Evolutionary conservation across 108 stramenopile species (phyloP).

Genomic region (Cyclotella atomus): DNA sequence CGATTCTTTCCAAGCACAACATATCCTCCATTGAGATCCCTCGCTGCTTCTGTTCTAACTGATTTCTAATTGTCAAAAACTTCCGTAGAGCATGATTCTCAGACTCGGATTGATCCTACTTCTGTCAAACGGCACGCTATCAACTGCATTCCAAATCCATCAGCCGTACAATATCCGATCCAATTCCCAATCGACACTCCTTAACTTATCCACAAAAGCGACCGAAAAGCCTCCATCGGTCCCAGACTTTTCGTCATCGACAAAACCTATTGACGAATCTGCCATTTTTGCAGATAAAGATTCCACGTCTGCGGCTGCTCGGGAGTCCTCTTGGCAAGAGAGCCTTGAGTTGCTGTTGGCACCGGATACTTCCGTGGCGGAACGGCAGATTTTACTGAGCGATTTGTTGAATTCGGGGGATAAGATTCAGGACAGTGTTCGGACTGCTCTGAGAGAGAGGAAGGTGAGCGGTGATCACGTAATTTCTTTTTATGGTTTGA

Average conservation of each 20-base stretch:
- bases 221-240: not conserved
- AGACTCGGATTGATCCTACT: not conserved
- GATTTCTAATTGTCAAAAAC: too few species aligned
- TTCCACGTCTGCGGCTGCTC: not conserved
- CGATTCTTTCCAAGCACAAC: not conserved
- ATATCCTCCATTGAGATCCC: not conserved
- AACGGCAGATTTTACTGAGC: conserved; percentile 72
- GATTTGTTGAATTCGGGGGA: conserved; percentile 73
- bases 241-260: conserved; percentile 49
- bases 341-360: conserved; percentile 72
- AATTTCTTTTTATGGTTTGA: not conserved
- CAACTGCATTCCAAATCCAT: conserved; percentile 1
- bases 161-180: not conserved
- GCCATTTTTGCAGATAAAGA: conserved; percentile 23
- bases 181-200: not conserved
- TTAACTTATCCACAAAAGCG: conserved; percentile 2
- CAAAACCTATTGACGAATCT: conserved; percentile 38
- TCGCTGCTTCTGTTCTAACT: too few species aligned
- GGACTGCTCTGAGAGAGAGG: conserved; percentile 65
- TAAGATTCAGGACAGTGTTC: conserved; percentile 74
- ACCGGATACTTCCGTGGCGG: conserved; percentile 66
- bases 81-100: not conserved
- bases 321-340: conserved; percentile 66
- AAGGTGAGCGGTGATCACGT: conserved; percentile 56
- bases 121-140: not conserved